Percentiles rank a stretch among this genome's conserved stretches.
Conservation (phyloP, 257 asterid genomes). For the Pogostemon cablin region DNA sequence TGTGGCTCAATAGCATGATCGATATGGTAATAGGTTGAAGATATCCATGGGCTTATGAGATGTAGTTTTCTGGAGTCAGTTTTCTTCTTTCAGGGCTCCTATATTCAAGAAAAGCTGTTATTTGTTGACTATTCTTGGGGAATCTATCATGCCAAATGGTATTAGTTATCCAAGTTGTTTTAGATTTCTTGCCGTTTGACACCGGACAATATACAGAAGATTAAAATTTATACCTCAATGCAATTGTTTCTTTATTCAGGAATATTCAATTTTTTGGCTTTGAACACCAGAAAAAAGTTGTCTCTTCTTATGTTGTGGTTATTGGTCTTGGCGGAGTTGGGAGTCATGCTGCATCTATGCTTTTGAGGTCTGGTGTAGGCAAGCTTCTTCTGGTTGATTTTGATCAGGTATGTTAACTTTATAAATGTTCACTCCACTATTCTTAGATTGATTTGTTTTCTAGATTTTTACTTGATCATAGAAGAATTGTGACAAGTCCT, state of each 20-base stretch:
- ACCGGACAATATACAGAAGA: constrained; percentile 1
- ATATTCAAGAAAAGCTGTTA: background rate
- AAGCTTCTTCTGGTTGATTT: constrained; percentile 93
- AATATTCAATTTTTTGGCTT: constrained; percentile 94
- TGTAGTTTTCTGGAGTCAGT: background rate
- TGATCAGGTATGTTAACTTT: constrained; percentile 68
- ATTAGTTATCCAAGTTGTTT: constrained; percentile 14
- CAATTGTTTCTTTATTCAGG: constrained; percentile 44
- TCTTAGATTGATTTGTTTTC: background rate
- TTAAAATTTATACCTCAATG: constrained; percentile 17
- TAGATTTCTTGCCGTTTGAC: constrained; percentile 1
- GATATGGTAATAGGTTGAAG: constrained; percentile 12
- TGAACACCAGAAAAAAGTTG: constrained; percentile 76
- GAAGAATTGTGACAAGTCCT: constrained; percentile 12
- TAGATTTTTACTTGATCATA: background rate
- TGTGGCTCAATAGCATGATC: background rate
- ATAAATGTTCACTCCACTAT: background rate
- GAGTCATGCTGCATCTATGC: constrained; percentile 99
- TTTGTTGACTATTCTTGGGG: background rate
- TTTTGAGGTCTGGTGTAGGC: constrained; percentile 92
- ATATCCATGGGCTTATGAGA: background rate
- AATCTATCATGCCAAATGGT: background rate
- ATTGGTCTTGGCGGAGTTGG: constrained; percentile 99
- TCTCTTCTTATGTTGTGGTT: constrained; percentile 81
- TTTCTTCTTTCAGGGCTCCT: background rate